These are phyloP conservation scores for Populus davidiana DNA, from an alignment of 345 rosid species.

Conservation along the genomic window DNA sequence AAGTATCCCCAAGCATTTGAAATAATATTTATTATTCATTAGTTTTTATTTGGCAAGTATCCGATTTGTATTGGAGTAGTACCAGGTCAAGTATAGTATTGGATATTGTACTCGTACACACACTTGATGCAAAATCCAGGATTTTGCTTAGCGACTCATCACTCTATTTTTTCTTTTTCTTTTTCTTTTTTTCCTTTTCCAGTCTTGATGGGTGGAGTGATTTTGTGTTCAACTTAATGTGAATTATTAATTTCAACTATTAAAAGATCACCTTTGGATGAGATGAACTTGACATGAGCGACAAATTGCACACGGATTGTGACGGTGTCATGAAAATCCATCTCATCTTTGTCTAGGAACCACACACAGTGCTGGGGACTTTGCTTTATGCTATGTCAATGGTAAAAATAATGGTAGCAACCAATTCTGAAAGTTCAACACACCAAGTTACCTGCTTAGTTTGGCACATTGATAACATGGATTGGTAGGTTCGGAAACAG, in stretches of 20 bases:
- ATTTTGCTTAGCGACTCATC: not conserved
- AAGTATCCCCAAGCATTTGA: not conserved
- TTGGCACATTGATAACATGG: not conserved
- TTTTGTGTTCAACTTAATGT: not conserved
- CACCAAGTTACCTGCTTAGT: too few species aligned
- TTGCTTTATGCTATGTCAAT: not conserved
- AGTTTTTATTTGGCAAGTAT: not conserved
- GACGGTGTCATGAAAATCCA: not conserved
- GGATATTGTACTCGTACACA: not conserved
- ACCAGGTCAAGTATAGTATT: not conserved
- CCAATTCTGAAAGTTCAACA: too few species aligned
- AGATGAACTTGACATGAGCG: not conserved
- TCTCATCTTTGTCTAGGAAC: not conserved
- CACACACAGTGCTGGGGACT: not conserved
- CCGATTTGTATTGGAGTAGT: not conserved
- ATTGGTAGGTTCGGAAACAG: not conserved
- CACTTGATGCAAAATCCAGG: not conserved
- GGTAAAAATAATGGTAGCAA: not conserved
- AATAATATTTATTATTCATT: not conserved
- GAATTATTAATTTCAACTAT: not conserved
- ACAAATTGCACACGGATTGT: not conserved
- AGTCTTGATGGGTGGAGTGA: not conserved
- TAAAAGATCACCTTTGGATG: not conserved
- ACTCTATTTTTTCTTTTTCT: not conserved
- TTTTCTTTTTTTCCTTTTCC: not conserved